Conservation (phyloP, 768 basidiomycete species). For the Cantharellus anzutake region DNA sequence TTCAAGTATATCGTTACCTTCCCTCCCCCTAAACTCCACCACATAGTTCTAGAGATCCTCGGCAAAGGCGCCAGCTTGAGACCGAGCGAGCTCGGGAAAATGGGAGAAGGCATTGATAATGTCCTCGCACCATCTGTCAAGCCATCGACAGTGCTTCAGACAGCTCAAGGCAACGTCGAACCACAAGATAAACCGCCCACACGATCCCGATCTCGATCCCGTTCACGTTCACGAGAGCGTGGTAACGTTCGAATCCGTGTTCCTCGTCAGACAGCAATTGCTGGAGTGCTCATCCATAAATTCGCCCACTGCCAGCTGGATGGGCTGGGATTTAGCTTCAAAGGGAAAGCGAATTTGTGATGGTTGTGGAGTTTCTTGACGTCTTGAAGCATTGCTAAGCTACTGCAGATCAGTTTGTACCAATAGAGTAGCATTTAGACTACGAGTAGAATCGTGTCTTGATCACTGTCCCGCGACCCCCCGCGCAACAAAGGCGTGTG, state of each 20-base stretch:
- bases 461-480: no score
- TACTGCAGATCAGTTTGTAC: no score
- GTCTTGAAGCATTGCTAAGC: no score
- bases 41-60: not conserved
- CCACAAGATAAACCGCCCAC: not conserved
- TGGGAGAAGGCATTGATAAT: not conserved
- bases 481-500: no score
- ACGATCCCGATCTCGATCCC: no score
- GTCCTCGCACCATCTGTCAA: not conserved
- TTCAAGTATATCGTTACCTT: not conserved
- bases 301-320: not conserved
- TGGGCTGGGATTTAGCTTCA: not conserved
- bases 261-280: not conserved
- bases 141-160: not conserved
- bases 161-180: not conserved
- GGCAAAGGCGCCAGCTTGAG: not conserved
- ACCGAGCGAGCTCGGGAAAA: not conserved
- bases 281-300: not conserved
- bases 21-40: no score
- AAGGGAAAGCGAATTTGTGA: no score
- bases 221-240: no score
- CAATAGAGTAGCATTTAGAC: no score
- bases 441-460: no score
- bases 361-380: no score
- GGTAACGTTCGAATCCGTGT: not conserved